These are phyloP conservation scores for Trichosanthes truncata DNA, from an alignment of 306 rosid species.

Conservation along the genomic window DNA sequence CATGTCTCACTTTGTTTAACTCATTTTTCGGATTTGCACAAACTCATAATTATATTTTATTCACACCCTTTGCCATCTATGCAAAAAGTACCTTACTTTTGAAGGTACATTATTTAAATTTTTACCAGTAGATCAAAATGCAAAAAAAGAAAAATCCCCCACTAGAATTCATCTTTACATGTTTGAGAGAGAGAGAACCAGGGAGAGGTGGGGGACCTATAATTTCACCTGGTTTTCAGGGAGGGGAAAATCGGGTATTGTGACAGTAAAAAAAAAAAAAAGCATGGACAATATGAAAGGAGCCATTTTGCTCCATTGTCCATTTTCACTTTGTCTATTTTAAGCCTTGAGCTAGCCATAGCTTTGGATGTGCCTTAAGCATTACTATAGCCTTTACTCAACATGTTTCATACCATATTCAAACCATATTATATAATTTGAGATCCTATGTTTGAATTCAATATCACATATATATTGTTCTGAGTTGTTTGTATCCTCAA, in stretches of 20 bases:
- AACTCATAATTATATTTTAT: not conserved
- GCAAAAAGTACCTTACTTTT: not conserved
- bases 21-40: constrained; percentile 1
- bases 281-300: not conserved
- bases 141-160: not conserved
- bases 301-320: constrained; percentile 15
- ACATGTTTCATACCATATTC: not conserved
- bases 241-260: not conserved
- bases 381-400: not conserved
- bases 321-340: not conserved
- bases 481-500: not conserved
- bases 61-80: not conserved
- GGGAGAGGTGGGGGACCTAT: constrained; percentile 10
- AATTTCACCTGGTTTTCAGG: constrained; percentile 12
- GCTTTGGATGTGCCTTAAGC: not conserved
- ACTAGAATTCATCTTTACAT: not conserved
- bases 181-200: constrained; percentile 8
- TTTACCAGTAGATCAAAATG: not conserved
- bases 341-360: not conserved
- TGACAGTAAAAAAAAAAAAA: constrained; percentile 7
- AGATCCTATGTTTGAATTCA: not conserved
- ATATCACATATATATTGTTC: not conserved
- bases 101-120: not conserved
- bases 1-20: not conserved
- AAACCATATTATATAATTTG: not conserved